Conservation (phyloP, 345 rosid species). For the Hirschfeldia incana region DNA sequence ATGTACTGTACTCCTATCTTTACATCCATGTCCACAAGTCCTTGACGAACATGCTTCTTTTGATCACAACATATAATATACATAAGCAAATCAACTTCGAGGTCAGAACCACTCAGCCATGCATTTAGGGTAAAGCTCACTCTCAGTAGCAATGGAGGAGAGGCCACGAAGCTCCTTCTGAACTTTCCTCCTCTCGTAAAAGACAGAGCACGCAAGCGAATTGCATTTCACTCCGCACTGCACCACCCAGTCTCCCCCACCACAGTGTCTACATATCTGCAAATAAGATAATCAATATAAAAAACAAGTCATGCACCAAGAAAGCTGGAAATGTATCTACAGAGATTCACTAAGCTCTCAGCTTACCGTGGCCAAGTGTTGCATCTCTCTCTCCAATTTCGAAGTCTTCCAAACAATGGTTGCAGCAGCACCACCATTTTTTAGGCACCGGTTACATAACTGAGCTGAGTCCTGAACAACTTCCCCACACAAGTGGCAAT, state of each 20-base stretch:
- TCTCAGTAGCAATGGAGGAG: conserved; percentile 58
- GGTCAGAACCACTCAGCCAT: conserved; percentile 83
- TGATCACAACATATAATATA: neutral
- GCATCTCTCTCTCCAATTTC: conserved; percentile 84
- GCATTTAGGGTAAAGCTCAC: conserved; percentile 78
- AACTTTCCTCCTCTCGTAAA: conserved; percentile 85
- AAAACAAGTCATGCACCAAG: neutral
- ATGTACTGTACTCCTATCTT: neutral
- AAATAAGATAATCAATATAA: neutral
- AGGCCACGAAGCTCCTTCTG: conserved; percentile 82
- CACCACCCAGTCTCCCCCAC: conserved; percentile 6
- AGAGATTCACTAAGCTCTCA: neutral
- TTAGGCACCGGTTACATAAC: conserved; percentile 65
- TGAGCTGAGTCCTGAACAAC: conserved; percentile 68
- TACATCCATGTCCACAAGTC: conserved; percentile 10
- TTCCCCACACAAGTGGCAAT: conserved; percentile 86
- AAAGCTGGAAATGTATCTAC: neutral
- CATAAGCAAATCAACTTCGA: conserved; percentile 6
- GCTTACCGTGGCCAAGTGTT: conserved; percentile 69
- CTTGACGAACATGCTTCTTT: conserved; percentile 5
- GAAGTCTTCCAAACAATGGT: conserved; percentile 77
- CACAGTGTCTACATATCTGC: neutral
- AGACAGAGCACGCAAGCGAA: conserved; percentile 85
- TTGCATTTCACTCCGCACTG: conserved; percentile 80
- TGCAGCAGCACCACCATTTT: conserved; percentile 54